These are phyloP conservation scores for Mycena vulgaris DNA, from an alignment of 768 basidiomycete species.

Conservation along the genomic window DNA sequence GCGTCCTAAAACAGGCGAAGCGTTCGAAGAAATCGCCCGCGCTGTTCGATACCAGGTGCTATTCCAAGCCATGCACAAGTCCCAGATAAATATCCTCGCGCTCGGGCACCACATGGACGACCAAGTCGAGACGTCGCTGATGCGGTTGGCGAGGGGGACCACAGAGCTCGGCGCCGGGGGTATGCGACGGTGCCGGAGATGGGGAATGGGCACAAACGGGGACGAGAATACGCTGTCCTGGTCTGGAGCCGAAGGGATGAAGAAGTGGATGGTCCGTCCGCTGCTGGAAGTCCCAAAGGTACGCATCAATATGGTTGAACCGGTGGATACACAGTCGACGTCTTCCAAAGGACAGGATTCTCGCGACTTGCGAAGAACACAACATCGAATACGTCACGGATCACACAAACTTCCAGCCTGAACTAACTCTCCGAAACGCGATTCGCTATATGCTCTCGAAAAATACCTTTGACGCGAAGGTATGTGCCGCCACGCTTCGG, in stretches of 20 bases:
- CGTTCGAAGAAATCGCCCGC: constrained; percentile 73
- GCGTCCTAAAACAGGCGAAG: constrained; percentile 53
- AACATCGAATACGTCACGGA: constrained; percentile 75
- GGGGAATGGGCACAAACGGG: constrained; percentile 79
- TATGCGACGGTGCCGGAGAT: constrained; percentile 77
- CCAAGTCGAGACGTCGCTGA: constrained; percentile 85
- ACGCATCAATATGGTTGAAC: constrained; percentile 7
- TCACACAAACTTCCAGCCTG: constrained; percentile 82
- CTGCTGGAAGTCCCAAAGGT: constrained; percentile 81
- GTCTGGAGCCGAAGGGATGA: constrained; percentile 72
- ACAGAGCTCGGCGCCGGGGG: constrained; percentile 72
- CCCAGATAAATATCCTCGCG: constrained; percentile 62
- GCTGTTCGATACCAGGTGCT: constrained; percentile 70
- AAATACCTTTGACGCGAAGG: constrained; percentile 32
- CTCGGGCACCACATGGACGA: constrained; percentile 88
- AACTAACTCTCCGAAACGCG: constrained; percentile 79
- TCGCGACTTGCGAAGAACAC: constrained; percentile 82
- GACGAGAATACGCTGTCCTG: constrained; percentile 52
- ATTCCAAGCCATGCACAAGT: constrained; percentile 60
- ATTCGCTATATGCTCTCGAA: constrained; percentile 67
- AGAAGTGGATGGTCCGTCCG: constrained; percentile 80
- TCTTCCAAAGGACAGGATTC: constrained; percentile 76
- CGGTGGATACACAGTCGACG: not conserved
- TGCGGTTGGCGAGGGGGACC: constrained; percentile 76
- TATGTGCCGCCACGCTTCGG: constrained; percentile 31